Evolutionary conservation across 1,284 basidiomycete species (phyloP).

Genomic region (Heimioporus retisporus): DNA sequence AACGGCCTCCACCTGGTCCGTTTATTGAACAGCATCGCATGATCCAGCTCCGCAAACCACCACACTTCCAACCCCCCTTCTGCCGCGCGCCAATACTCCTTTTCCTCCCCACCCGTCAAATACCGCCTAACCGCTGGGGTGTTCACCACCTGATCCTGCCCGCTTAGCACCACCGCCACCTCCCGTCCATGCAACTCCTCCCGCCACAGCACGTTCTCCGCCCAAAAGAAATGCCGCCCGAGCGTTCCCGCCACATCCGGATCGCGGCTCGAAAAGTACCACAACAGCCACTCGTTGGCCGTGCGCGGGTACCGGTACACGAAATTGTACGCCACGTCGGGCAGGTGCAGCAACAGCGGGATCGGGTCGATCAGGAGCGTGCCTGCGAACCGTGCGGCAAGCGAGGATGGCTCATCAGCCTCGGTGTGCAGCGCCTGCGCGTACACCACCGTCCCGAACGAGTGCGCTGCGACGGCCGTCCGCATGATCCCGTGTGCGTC

Average conservation of each 20-base stretch:
- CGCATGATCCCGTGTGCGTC: slow-evolving; percentile 51
- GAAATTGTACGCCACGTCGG: slow-evolving; percentile 71
- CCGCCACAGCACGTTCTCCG: slow-evolving; percentile 67
- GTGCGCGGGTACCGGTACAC: slow-evolving; percentile 63
- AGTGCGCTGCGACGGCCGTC: slow-evolving; percentile 64
- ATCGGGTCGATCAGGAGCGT: slow-evolving; percentile 70
- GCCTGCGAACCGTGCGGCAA: slow-evolving; percentile 49
- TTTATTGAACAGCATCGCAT: slow-evolving; percentile 66
- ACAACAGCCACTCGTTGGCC: slow-evolving; percentile 74
- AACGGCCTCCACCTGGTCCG: slow-evolving; percentile 47
- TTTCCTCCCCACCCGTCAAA: slow-evolving; percentile 55
- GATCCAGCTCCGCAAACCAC: slow-evolving; percentile 62
- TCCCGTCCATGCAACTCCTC: slow-evolving; percentile 57
- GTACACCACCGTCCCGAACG: slow-evolving; percentile 63
- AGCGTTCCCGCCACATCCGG: slow-evolving; percentile 69
- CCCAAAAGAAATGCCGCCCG: slow-evolving; percentile 72
- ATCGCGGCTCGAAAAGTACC: slow-evolving; percentile 74
- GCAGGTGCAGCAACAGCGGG: slow-evolving; percentile 69
- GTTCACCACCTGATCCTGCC: slow-evolving; percentile 69
- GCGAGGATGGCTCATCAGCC: no score
- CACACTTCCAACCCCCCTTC: slow-evolving; percentile 56
- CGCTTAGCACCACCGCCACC: slow-evolving; percentile 60
- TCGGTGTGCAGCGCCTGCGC: no score
- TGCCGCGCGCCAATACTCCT: slow-evolving; percentile 45
- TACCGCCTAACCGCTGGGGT: slow-evolving; percentile 60